These are phyloP conservation scores for Juglanconis oblonga DNA, from an alignment of 2,329 filamentous ascomycete species.

Conservation along the genomic window DNA sequence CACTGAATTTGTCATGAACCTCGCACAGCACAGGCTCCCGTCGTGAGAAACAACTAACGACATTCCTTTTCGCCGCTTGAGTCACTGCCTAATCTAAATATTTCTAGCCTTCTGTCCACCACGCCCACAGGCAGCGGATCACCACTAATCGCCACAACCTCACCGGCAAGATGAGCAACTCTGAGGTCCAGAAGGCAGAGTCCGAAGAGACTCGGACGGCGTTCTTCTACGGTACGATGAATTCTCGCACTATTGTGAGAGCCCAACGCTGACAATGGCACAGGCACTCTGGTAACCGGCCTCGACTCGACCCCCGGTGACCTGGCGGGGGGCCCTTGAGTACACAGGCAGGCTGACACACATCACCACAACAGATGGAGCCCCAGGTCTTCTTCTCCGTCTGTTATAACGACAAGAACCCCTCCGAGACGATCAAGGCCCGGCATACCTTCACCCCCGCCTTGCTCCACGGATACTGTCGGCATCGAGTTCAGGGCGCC, in stretches of 20 bases:
- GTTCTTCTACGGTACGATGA: constrained; percentile 55
- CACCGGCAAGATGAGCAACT: not conserved
- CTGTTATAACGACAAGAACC: constrained; percentile 60
- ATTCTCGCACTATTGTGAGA: not conserved
- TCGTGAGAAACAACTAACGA: not conserved
- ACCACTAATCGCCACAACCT: not conserved
- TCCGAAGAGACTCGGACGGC: constrained; percentile 32
- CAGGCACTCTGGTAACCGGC: constrained; percentile 36
- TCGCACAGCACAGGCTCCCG: not conserved
- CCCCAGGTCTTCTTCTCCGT: constrained; percentile 82
- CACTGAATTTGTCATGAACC: not conserved
- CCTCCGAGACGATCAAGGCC: constrained; percentile 46
- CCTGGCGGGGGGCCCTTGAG: not conserved
- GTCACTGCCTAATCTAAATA: not conserved
- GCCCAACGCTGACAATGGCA: constrained; percentile 21
- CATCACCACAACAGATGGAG: constrained; percentile 59
- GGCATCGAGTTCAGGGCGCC: constrained; percentile 62
- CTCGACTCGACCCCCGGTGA: not conserved
- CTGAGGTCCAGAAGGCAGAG: not conserved
- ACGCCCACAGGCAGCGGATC: not conserved
- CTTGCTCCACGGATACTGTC: constrained; percentile 69
- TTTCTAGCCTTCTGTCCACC: not conserved
- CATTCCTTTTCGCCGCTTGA: not conserved
- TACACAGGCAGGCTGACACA: not conserved
- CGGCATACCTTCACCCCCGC: constrained; percentile 69